phyloP scores from a whole-genome alignment of 2,329 filamentous ascomycete species.

The Aureobasidium mangrovei region DNA sequence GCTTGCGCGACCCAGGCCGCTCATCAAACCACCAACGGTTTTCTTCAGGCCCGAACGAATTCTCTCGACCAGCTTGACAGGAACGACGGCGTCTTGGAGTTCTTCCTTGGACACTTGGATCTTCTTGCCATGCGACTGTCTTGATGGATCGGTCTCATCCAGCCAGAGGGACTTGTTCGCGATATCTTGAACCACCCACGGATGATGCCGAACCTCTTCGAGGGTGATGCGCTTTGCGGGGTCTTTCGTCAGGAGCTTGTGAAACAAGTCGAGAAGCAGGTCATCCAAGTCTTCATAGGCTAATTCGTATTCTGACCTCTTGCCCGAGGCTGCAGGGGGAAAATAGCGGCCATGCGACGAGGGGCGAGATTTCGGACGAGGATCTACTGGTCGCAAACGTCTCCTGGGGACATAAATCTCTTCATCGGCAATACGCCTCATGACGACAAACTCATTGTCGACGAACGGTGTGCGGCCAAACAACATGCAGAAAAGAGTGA shows the following conservation, averaged over 20 bases:
- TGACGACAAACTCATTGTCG: constrained; percentile 85
- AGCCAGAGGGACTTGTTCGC: constrained; percentile 71
- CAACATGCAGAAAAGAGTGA: constrained; percentile 91
- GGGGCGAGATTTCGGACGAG: constrained; percentile 36
- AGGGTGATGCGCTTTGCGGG: constrained; percentile 81
- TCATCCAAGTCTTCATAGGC: constrained; percentile 81
- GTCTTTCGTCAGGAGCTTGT: constrained; percentile 77
- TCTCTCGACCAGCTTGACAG: constrained; percentile 77
- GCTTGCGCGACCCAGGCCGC: constrained; percentile 18
- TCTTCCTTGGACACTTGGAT: constrained; percentile 91
- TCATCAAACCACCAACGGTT: constrained; percentile 42
- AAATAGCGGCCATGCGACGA: constrained; percentile 39
- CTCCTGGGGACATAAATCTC: constrained; percentile 81
- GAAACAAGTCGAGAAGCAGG: constrained; percentile 67
- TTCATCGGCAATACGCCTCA: constrained; percentile 81
- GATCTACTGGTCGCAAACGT: constrained; percentile 64
- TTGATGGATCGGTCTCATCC: constrained; percentile 83
- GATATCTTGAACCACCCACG: constrained; percentile 78
- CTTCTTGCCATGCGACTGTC: constrained; percentile 67
- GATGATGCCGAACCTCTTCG: constrained; percentile 85
- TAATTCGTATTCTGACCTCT: constrained; percentile 68
- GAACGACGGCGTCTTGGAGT: constrained; percentile 81
- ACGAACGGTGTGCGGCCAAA: constrained; percentile 92
- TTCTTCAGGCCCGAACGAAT: constrained; percentile 66
- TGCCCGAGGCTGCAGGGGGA: constrained; percentile 47